A percentile compares a stretch with the other conserved stretches of the same genome.
Evolutionary conservation across 2,329 filamentous ascomycete genomes (phyloP).

Genomic region (Esteya vermicola): DNA sequence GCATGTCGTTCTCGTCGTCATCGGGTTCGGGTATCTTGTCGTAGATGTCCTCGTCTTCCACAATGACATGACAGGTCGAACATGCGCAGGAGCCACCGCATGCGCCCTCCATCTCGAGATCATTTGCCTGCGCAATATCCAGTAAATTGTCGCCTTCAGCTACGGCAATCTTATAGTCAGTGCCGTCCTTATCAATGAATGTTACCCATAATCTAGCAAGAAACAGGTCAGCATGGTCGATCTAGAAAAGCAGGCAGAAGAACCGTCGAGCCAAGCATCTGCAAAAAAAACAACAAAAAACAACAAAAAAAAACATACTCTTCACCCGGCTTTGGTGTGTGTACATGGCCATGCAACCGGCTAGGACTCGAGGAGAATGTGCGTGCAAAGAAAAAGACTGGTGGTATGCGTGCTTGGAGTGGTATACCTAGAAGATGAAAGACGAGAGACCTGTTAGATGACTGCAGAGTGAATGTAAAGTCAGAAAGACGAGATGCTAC

Average conservation of each 20-base stretch:
- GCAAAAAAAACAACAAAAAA: too few relatives aligned
- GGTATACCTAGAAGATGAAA: too few relatives aligned
- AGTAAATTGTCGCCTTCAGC: conserved; percentile 81
- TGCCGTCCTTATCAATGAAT: conserved; percentile 83
- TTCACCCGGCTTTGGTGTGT: conserved; percentile 76
- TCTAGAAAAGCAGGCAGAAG: background rate
- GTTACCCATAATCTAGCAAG: conserved; percentile 74
- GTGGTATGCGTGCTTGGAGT: too few relatives aligned
- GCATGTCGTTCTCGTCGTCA: conserved; percentile 78
- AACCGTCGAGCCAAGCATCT: too few relatives aligned
- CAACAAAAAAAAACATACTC: conserved; percentile 42
- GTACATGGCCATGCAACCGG: conserved; percentile 62
- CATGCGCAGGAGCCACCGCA: conserved; percentile 91
- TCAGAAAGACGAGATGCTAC: too few relatives aligned
- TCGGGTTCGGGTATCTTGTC: conserved; percentile 66
- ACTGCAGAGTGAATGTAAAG: too few relatives aligned
- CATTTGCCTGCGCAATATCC: conserved; percentile 87
- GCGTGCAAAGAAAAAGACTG: too few relatives aligned
- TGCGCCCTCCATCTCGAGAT: conserved; percentile 96
- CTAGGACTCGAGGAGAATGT: conserved; percentile 50
- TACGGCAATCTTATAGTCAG: conserved; percentile 63
- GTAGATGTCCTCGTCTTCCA: conserved; percentile 57
- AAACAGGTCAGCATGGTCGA: background rate
- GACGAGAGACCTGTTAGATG: too few relatives aligned
- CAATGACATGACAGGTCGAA: conserved; percentile 85